Evolutionary conservation across 371 early-diverging fungal genomes (phyloP).

Genomic region (Chytridium lagenaria): DNA sequence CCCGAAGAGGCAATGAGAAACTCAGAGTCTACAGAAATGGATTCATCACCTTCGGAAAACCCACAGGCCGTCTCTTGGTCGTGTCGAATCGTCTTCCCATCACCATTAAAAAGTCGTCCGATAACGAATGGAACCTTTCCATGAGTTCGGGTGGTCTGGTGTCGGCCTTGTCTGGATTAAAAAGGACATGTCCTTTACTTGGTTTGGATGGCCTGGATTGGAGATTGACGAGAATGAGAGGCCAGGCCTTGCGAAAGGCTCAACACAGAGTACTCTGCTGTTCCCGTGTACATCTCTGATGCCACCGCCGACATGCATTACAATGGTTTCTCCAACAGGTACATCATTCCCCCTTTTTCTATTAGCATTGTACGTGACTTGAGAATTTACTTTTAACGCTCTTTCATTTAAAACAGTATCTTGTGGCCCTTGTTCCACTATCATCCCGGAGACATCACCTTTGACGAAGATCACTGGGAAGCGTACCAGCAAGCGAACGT

Average conservation of each 20-base stretch:
- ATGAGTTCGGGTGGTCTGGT: conserved; percentile 98
- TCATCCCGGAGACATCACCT: conserved; percentile 95
- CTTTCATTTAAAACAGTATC: conserved; percentile 62
- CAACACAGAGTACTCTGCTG: conserved; percentile 81
- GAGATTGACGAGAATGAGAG: conserved; percentile 87
- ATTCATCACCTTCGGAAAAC: too few species aligned
- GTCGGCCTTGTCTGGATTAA: conserved; percentile 91
- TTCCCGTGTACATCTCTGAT: conserved; percentile 96
- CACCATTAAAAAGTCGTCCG: conserved; percentile 80
- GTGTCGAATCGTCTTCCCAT: conserved; percentile 99
- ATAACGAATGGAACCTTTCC: conserved; percentile 68
- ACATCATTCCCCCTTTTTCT: too few species aligned
- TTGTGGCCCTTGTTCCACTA: conserved; percentile 99
- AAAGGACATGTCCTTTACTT: conserved; percentile 91
- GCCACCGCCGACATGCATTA: conserved; percentile 98
- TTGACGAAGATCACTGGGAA: conserved; percentile 92
- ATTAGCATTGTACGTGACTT: too few species aligned
- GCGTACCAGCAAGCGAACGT: conserved; percentile 94
- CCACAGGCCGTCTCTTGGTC: conserved; percentile 80
- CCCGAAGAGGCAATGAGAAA: too few species aligned
- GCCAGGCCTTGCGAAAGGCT: conserved; percentile 73
- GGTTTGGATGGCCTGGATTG: conserved; percentile 99
- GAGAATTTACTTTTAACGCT: not conserved
- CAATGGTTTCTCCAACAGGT: conserved; percentile 98
- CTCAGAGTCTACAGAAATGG: too few species aligned